These are phyloP conservation scores for Ceratocystis lukuohia DNA, from an alignment of 2,329 filamentous ascomycete genomes.

Conservation along the genomic window DNA sequence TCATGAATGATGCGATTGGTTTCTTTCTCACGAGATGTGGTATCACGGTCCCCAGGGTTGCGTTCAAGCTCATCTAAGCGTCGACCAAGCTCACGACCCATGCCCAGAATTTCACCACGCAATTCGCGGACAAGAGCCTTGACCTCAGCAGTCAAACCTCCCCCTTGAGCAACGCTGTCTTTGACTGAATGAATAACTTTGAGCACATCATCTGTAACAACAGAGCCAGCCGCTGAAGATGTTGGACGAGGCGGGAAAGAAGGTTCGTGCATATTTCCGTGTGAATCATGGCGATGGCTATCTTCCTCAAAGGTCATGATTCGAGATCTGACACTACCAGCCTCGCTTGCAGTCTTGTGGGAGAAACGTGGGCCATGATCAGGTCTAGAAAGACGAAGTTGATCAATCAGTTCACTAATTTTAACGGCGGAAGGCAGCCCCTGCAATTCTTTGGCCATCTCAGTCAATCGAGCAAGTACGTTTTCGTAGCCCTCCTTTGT, in stretches of 20 bases:
- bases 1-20: conserved; percentile 66
- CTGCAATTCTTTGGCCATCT: conserved; percentile 59
- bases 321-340: conserved; percentile 21
- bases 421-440: conserved; percentile 48
- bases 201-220: conserved; percentile 64
- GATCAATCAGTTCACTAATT: conserved; percentile 52
- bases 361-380: conserved; percentile 8
- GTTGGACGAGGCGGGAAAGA: conserved; percentile 16
- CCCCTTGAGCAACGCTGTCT: conserved; percentile 76
- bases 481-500: conserved; percentile 90
- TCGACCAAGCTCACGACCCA: conserved; percentile 81
- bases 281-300: conserved; percentile 22
- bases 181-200: conserved; percentile 77
- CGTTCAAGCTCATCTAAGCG: conserved; percentile 58
- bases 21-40: conserved; percentile 5
- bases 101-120: conserved; percentile 81
- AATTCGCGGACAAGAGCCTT: conserved; percentile 83
- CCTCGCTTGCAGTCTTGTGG: conserved; percentile 14
- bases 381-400: conserved; percentile 11
- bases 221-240: conserved; percentile 26
- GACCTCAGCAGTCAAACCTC: conserved; percentile 80
- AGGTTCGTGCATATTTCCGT: conserved; percentile 10
- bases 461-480: conserved; percentile 52
- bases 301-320: conserved; percentile 30
- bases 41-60: neutral